phyloP scores from a whole-genome alignment of 139 green algal genomes.

The Pycnococcus provasolii region DNA sequence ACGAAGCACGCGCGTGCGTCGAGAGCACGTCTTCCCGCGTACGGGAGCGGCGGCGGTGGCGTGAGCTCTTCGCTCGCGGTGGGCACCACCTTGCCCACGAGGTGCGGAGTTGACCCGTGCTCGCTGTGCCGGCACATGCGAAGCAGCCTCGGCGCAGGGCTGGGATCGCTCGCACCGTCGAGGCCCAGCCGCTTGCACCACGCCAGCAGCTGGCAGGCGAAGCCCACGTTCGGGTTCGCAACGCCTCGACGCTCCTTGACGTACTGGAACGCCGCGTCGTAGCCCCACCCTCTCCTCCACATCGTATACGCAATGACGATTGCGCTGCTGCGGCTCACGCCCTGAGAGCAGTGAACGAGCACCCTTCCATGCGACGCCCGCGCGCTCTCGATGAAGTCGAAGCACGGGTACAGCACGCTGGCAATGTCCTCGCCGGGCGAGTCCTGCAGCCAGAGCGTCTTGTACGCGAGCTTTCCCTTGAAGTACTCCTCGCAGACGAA shows the following conservation, averaged over 20 bases:
- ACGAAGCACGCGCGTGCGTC: too few species aligned
- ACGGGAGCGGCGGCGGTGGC: too few species aligned
- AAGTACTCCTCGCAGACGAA: conserved; percentile 82
- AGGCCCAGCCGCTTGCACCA: too few species aligned
- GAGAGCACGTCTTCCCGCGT: too few species aligned
- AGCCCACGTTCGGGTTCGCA: conserved; percentile 91
- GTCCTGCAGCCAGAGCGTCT: conserved; percentile 83
- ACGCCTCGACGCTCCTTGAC: conserved; percentile 72
- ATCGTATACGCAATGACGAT: conserved; percentile 90
- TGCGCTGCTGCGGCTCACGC: conserved; percentile 72
- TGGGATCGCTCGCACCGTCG: too few species aligned
- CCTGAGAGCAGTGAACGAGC: conserved; percentile 85
- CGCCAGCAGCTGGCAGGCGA: conserved; percentile 50
- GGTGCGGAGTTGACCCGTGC: too few species aligned
- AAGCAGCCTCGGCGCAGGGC: too few species aligned
- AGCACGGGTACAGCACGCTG: conserved; percentile 80
- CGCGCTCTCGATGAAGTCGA: conserved; percentile 87
- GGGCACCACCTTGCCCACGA: too few species aligned
- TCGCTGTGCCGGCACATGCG: too few species aligned
- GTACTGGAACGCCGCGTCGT: conserved; percentile 66
- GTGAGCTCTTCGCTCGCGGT: too few species aligned
- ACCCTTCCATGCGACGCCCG: conserved; percentile 43
- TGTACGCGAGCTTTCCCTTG: conserved; percentile 67
- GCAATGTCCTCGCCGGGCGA: conserved; percentile 78
- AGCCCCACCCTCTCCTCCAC: conserved; percentile 57